phyloP scores from a whole-genome alignment of 306 rosid species.

The Arachis stenosperma region DNA sequence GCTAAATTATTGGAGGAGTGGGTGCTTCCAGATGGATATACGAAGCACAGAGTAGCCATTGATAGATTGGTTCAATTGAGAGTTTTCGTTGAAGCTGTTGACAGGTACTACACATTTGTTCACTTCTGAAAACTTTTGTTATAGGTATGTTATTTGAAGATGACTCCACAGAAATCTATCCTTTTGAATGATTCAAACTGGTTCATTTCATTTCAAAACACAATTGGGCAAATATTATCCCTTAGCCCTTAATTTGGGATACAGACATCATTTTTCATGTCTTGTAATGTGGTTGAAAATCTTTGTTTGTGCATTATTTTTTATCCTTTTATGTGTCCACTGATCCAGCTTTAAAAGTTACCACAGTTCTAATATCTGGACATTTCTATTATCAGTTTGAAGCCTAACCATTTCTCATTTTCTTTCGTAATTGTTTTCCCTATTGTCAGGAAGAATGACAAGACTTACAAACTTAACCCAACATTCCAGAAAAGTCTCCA shows the following conservation, averaged over 20 bases:
- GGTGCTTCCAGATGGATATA: constrained; percentile 86
- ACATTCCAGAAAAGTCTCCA: constrained; percentile 86
- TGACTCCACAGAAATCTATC: constrained; percentile 8
- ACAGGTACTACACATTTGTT: constrained; percentile 54
- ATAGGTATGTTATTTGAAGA: background rate
- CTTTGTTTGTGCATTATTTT: background rate
- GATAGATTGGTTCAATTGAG: constrained; percentile 90
- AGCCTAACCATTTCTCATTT: constrained; percentile 15
- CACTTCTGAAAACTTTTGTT: background rate
- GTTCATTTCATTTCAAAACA: constrained; percentile 18
- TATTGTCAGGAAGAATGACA: constrained; percentile 76
- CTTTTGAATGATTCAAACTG: constrained; percentile 23
- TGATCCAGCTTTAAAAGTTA: constrained; percentile 4
- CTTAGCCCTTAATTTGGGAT: constrained; percentile 1
- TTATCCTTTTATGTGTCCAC: background rate
- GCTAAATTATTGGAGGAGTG: constrained; percentile 87
- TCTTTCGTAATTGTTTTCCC: constrained; percentile 4
- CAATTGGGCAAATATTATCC: constrained; percentile 9
- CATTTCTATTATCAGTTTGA: constrained; percentile 13
- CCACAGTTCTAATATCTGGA: background rate
- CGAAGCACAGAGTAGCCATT: constrained; percentile 83
- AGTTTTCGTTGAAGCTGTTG: constrained; percentile 71
- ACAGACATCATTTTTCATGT: constrained; percentile 13
- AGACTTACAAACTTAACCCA: constrained; percentile 72
- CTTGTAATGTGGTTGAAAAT: constrained; percentile 28